phyloP scores from a whole-genome alignment of 2,329 filamentous ascomycete genomes.

The Neophaeococcomyces aloes region DNA sequence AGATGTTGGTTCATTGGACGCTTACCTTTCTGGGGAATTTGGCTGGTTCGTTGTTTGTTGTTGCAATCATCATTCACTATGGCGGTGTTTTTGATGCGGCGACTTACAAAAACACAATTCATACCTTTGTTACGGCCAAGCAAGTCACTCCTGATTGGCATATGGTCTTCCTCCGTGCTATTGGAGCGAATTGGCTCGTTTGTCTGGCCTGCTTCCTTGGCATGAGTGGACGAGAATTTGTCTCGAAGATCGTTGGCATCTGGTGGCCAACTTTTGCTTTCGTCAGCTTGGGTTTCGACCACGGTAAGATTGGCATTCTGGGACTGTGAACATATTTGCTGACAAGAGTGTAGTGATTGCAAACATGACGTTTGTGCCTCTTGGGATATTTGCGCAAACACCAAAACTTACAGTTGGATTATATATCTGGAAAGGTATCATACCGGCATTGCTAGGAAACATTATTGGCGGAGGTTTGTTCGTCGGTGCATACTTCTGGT shows the following conservation, averaged over 20 bases:
- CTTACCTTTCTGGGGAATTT: constrained; percentile 43
- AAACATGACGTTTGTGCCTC: constrained; percentile 46
- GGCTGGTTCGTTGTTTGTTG: constrained; percentile 39
- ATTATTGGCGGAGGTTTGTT: constrained; percentile 45
- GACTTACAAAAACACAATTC: constrained; percentile 36
- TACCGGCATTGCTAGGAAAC: constrained; percentile 45
- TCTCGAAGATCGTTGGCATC: constrained; percentile 45
- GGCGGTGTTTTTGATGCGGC: constrained; percentile 37
- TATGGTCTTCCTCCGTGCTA: constrained; percentile 44
- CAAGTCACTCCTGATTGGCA: constrained; percentile 41
- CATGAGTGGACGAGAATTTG: constrained; percentile 41
- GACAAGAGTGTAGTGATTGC: neutral
- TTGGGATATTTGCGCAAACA: constrained; percentile 39
- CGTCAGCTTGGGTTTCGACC: neutral
- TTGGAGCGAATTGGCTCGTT: constrained; percentile 50
- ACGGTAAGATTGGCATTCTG: neutral
- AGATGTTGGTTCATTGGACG: constrained; percentile 5
- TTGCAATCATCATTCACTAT: constrained; percentile 24
- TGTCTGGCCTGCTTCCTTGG: constrained; percentile 43
- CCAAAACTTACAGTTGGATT: constrained; percentile 34
- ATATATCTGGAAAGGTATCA: constrained; percentile 50
- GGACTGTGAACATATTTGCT: neutral
- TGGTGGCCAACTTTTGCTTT: constrained; percentile 44
- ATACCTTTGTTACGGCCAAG: constrained; percentile 40
- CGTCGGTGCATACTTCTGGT: constrained; percentile 43